Conservation (phyloP, 257 asterid species). For the Phtheirospermum japonicum region DNA sequence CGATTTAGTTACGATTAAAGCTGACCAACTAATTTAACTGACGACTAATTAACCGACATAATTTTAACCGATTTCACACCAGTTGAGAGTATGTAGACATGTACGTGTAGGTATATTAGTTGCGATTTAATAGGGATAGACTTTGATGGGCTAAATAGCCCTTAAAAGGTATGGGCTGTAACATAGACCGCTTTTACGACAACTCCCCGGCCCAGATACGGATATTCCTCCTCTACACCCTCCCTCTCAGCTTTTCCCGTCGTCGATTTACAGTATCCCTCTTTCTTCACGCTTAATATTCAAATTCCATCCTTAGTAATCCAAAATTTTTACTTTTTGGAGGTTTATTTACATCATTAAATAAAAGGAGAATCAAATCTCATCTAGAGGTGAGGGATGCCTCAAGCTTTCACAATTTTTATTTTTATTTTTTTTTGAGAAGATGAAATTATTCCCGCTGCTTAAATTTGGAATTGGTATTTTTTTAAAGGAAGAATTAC, state of each 20-base stretch:
- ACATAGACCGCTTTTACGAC: background rate
- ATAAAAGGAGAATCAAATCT: conserved; percentile 15
- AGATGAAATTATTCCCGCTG: background rate
- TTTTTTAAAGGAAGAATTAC: background rate
- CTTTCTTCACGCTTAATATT: conserved; percentile 19
- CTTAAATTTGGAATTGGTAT: background rate
- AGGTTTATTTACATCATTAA: conserved; percentile 13
- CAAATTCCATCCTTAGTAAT: background rate
- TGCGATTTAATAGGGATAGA: no score
- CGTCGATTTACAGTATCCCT: conserved; percentile 23
- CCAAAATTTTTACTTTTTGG: conserved; percentile 20
- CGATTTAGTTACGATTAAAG: no score
- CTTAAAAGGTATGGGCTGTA: background rate
- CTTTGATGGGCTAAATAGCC: no score
- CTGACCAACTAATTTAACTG: no score
- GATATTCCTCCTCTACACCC: conserved; percentile 21
- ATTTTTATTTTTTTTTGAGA: background rate
- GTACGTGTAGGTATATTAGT: no score
- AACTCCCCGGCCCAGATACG: conserved; percentile 26
- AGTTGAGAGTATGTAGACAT: no score
- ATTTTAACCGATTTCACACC: no score
- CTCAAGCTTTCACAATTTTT: background rate
- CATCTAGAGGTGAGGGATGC: conserved; percentile 25
- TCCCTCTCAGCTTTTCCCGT: conserved; percentile 8
- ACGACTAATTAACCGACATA: no score